Evolutionary conservation across 768 basidiomycete genomes (phyloP).

Genomic region (Suillus weaverae): DNA sequence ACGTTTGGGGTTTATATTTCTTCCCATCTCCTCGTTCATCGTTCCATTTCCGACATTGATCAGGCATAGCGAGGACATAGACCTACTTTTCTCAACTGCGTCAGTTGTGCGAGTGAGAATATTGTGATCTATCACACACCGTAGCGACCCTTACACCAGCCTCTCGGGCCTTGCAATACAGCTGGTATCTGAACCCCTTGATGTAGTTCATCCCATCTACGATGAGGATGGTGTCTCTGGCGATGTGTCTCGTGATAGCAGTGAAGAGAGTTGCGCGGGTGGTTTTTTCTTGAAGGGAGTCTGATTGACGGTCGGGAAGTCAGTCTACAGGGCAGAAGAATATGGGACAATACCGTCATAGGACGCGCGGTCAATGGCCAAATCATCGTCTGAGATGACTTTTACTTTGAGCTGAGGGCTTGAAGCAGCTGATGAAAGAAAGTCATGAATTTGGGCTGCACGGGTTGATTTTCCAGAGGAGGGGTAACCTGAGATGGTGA

Average conservation of each 20-base stretch:
- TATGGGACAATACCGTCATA: constrained; percentile 64
- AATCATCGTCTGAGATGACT: constrained; percentile 72
- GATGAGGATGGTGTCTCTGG: constrained; percentile 75
- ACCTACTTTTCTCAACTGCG: constrained; percentile 47
- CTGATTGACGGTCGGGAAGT: constrained; percentile 39
- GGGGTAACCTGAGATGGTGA: constrained; percentile 89
- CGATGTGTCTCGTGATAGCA: constrained; percentile 73
- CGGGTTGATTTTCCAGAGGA: constrained; percentile 83
- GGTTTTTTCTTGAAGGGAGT: constrained; percentile 81
- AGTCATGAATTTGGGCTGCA: constrained; percentile 59
- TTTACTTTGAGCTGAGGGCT: constrained; percentile 32
- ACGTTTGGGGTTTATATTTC: constrained; percentile 76
- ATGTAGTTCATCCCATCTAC: constrained; percentile 95
- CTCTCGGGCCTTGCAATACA: constrained; percentile 95
- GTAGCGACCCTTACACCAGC: constrained; percentile 84
- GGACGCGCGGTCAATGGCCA: constrained; percentile 60
- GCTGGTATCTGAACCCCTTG: constrained; percentile 97
- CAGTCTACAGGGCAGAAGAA: constrained; percentile 1
- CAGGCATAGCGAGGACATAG: constrained; percentile 67
- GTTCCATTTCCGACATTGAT: constrained; percentile 81
- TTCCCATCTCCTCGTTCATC: constrained; percentile 42
- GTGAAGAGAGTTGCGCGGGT: constrained; percentile 84
- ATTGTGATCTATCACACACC: constrained; percentile 46
- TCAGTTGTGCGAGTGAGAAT: constrained; percentile 9
- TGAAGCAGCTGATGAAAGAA: constrained; percentile 34